Conservation (phyloP, 208 protist species). For the Leishmania gerbilli region DNA sequence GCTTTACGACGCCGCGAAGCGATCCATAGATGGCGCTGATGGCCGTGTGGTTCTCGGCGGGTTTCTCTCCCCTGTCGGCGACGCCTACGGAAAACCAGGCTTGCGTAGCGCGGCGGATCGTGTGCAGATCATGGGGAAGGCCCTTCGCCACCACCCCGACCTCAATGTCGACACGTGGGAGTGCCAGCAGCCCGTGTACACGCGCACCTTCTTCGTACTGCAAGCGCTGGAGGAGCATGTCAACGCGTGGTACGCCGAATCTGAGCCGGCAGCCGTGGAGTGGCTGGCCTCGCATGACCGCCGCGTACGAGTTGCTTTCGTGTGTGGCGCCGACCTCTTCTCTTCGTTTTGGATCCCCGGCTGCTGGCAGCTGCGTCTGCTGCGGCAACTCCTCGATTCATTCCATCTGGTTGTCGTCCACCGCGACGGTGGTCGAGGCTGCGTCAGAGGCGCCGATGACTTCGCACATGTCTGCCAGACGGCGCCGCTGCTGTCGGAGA, state of each 20-base stretch:
- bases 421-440: constrained; percentile 2
- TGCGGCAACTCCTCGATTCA: constrained; percentile 54
- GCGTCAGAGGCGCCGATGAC: constrained; percentile 1
- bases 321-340: constrained; percentile 81
- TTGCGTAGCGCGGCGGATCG: constrained; percentile 48
- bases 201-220: constrained; percentile 64
- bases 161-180: constrained; percentile 80
- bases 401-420: constrained; percentile 62
- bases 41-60: constrained; percentile 57
- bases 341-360: constrained; percentile 66
- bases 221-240: constrained; percentile 59
- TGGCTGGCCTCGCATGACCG: constrained; percentile 21
- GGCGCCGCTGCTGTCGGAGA: constrained; percentile 28
- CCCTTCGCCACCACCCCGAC: constrained; percentile 40
- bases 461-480: constrained; percentile 12
- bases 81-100: constrained; percentile 76
- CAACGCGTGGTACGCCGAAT: constrained; percentile 43
- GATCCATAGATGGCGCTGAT: constrained; percentile 10
- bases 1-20: constrained; percentile 55
- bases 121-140: constrained; percentile 38
- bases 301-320: constrained; percentile 53
- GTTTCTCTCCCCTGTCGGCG: constrained; percentile 78
- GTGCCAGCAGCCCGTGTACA: constrained; percentile 63
- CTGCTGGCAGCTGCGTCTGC: constrained; percentile 64
- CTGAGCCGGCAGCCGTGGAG: constrained; percentile 19